These are phyloP conservation scores for Cladosporium halotolerans DNA, from an alignment of 2,329 filamentous ascomycete species.

Conservation along the genomic window DNA sequence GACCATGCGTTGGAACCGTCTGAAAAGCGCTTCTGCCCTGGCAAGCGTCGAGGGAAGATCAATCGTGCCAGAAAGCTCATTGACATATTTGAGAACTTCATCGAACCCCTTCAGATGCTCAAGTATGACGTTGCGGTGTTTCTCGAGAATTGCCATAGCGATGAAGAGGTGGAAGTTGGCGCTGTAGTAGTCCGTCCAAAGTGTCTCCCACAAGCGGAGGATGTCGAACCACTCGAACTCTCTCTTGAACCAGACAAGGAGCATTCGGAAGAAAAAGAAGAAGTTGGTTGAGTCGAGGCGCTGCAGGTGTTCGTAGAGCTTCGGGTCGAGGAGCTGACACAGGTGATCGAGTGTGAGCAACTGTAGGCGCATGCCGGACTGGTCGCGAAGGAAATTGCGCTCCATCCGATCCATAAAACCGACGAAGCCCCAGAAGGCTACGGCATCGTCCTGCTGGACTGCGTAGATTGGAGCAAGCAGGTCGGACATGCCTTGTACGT, in stretches of 20 bases:
- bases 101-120: conserved; percentile 90
- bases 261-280: conserved; percentile 99
- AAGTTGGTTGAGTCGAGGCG: conserved; percentile 94
- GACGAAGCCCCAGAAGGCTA: conserved; percentile 95
- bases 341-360: conserved; percentile 87
- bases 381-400: conserved; percentile 89
- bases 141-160: conserved; percentile 88
- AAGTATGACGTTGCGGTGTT: conserved; percentile 95
- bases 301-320: conserved; percentile 84
- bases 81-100: conserved; percentile 96
- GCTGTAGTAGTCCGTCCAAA: conserved; percentile 90
- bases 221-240: conserved; percentile 90
- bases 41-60: conserved; percentile 82
- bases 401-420: conserved; percentile 98
- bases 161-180: conserved; percentile 93
- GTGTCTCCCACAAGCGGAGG: conserved; percentile 78
- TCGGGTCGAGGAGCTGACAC: conserved; percentile 93
- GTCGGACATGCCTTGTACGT: conserved; percentile 98
- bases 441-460: conserved; percentile 91
- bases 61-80: conserved; percentile 89
- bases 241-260: conserved; percentile 97
- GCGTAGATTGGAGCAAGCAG: conserved; percentile 93
- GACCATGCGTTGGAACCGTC: conserved; percentile 78
- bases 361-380: conserved; percentile 92
- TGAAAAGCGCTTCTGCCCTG: conserved; percentile 81